phyloP scores from a whole-genome alignment of 2,329 filamentous ascomycete species.

The Pseudocercospora musae region DNA sequence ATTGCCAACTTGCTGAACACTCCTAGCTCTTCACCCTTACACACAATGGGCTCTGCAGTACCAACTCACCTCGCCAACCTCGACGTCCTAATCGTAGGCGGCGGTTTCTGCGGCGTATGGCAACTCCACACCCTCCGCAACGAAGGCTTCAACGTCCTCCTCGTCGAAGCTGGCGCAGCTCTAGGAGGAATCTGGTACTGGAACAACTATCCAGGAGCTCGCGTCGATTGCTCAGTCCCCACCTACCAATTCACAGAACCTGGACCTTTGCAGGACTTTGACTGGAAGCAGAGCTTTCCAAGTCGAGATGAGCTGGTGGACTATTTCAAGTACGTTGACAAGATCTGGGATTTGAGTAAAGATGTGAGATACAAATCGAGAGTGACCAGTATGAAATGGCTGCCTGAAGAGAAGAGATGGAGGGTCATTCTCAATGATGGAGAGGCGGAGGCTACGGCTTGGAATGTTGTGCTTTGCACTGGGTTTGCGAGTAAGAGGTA shows the following conservation, averaged over 20 bases:
- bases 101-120: conserved; percentile 5
- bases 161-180: conserved; percentile 5
- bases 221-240: conserved; percentile 29
- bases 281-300: conserved; percentile 38
- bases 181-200: conserved; percentile 11
- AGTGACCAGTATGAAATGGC: conserved; percentile 52
- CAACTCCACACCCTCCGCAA: conserved; percentile 4
- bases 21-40: neutral
- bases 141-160: conserved; percentile 3
- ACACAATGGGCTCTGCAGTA: neutral
- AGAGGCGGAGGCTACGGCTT: neutral
- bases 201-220: conserved; percentile 18
- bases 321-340: conserved; percentile 61
- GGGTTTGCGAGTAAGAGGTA: conserved; percentile 38
- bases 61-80: neutral
- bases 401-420: conserved; percentile 39
- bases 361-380: conserved; percentile 56
- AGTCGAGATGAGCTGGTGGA: conserved; percentile 43
- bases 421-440: neutral
- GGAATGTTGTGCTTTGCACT: neutral
- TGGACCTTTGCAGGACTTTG: conserved; percentile 52
- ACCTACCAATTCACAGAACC: conserved; percentile 46
- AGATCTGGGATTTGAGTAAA: conserved; percentile 53
- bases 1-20: neutral
- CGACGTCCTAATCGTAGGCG: conserved; percentile 7